Percentiles rank a stretch among this genome's conserved stretches.
Evolutionary conservation across 768 basidiomycete genomes (phyloP).

Genomic region (Suillus americanus): DNA sequence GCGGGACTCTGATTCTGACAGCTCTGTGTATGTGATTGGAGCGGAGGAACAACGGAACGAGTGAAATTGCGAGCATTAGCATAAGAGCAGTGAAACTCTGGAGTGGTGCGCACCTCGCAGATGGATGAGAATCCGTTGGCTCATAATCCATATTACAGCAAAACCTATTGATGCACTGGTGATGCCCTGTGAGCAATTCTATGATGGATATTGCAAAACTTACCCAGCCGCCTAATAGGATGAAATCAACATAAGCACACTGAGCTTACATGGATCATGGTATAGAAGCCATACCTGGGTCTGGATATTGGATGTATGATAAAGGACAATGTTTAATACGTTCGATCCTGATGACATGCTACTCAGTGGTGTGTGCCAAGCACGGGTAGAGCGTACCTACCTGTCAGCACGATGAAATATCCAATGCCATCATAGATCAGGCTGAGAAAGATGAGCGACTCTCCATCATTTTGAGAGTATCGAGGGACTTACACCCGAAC

Average conservation of each 20-base stretch:
- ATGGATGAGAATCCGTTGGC: conserved; percentile 57
- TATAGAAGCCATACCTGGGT: conserved; percentile 40
- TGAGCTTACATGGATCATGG: conserved; percentile 24
- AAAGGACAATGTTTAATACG: conserved; percentile 51
- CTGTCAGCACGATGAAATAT: conserved; percentile 60
- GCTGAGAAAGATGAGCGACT: conserved; percentile 32
- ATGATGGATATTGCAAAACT: conserved; percentile 17
- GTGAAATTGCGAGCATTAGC: not conserved
- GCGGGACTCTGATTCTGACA: conserved; percentile 23
- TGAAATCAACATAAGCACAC: conserved; percentile 10
- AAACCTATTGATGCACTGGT: conserved; percentile 36
- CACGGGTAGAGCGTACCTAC: conserved; percentile 27
- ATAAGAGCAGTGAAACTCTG: not conserved
- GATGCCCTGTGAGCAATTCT: not conserved
- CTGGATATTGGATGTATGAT: conserved; percentile 35
- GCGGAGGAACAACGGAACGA: not conserved
- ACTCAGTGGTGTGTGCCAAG: conserved; percentile 30
- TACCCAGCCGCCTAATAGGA: conserved; percentile 49
- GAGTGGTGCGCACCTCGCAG: conserved; percentile 42
- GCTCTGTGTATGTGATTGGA: conserved; percentile 13
- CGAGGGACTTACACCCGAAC: conserved; percentile 27
- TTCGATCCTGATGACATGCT: conserved; percentile 40
- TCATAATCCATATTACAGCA: conserved; percentile 61
- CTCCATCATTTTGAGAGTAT: conserved; percentile 8
- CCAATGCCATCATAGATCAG: conserved; percentile 69